Evolutionary conservation across 164 flowering plant genomes (phyloP), one percentile per base, ranked within the genome.

Genomic region (Warburgia ugandensis): DNA sequence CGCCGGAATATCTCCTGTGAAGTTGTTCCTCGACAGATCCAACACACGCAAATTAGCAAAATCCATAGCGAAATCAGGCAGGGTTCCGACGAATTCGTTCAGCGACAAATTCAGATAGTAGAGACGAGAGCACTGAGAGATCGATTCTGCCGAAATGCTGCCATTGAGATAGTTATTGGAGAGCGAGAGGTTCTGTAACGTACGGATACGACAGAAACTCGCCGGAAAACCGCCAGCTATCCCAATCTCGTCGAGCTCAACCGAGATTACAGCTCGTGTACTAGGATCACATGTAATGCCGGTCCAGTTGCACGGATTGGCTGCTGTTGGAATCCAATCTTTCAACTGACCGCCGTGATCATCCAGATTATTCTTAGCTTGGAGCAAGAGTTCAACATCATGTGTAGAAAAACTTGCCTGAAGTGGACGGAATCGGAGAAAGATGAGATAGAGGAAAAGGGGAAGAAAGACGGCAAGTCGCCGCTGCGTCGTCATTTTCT

Each of bases 1-100:
- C 6, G 25, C 40, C 5, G 91, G 94, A 25, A 84, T 69, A 1
- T 68, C 76, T 23, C 91, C 86, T 19, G 80, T 45, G 64, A 87
- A 82, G 52, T 77, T 77, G 68, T 82, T 82, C 22, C 0, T 0
- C 0, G 79, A 63, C 6, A 84, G 56, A 41, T 82, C 80, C 19
- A 87, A 55, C 6, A 22, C 0, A 12, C 3, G 22, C 10, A 87
- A 54, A 11, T 63, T 55, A 0, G 48, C 5, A 47, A 84, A 78
- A 8, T 48, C 64, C 22, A 70, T 45, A 1, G 25, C 22, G 39
- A 78, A 62, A 7, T 75, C 81, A 39, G 90, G 94, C 52, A 87
- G 37, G 0, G 16, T 21, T 1, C 94, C 96, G 38, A 56, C 63
- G 40, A 85, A 70, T 5, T 3, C 0, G 48, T 84, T 88, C 12